phyloP scores from a whole-genome alignment of 192 early-diverging fungal species.

The Paraglomus occultum region DNA sequence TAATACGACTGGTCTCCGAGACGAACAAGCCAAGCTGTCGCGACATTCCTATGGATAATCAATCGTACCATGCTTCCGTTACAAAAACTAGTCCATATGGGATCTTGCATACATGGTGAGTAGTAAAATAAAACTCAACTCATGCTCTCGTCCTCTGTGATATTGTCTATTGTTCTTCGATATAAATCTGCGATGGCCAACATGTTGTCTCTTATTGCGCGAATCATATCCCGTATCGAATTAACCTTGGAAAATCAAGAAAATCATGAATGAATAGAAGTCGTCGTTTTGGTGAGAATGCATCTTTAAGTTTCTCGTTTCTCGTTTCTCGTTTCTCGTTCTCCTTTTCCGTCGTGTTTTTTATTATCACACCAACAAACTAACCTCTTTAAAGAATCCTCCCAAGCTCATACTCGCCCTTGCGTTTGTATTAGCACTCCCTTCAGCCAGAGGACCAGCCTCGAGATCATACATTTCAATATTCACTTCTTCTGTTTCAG shows the following conservation, averaged over 20 bases:
- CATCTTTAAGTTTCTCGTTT: background rate
- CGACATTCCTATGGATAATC: conserved; percentile 17
- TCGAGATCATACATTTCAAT: background rate
- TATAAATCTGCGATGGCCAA: conserved; percentile 9
- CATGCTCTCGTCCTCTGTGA: conserved; percentile 13
- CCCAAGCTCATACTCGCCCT: conserved; percentile 1
- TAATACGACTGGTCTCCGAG: conserved; percentile 11
- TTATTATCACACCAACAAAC: background rate
- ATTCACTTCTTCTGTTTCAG: background rate
- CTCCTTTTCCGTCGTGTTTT: background rate
- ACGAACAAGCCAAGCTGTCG: conserved; percentile 21
- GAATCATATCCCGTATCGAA: conserved; percentile 22
- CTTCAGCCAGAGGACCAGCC: background rate
- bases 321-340: background rate
- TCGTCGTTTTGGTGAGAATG: too few relatives aligned
- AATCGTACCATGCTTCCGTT: background rate
- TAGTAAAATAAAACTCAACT: conserved; percentile 12
- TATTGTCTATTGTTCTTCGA: conserved; percentile 1
- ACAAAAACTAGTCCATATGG: background rate
- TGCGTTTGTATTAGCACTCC: background rate
- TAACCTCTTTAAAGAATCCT: conserved; percentile 16
- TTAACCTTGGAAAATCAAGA: conserved; percentile 7
- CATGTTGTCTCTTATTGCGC: conserved; percentile 5
- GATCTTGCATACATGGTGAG: background rate
- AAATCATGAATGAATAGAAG: background rate